Percentiles rank a stretch among this genome's conserved stretches.
These are phyloP conservation scores for Backusella parvicylindrica DNA, from an alignment of 192 early-diverging fungal genomes.

Conservation along the genomic window DNA sequence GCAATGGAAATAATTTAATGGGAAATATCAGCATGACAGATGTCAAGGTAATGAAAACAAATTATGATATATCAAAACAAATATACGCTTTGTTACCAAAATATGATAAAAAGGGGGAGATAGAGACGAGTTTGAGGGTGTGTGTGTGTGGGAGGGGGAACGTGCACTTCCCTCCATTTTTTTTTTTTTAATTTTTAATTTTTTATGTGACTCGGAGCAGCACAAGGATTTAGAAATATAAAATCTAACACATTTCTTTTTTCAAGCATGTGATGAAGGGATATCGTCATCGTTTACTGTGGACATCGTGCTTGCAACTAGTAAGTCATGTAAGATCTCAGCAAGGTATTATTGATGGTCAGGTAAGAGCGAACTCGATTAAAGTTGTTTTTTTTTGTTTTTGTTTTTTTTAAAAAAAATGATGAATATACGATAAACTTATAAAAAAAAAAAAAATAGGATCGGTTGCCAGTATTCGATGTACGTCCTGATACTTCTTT, in stretches of 20 bases:
- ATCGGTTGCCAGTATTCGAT: slow-evolving; percentile 69
- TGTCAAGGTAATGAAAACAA: slow-evolving; percentile 45
- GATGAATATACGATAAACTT: neutral
- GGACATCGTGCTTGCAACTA: slow-evolving; percentile 59
- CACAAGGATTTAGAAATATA: neutral
- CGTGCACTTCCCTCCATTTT: neutral
- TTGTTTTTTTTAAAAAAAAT: no score
- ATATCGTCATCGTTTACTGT: slow-evolving; percentile 41
- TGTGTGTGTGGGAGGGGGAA: neutral
- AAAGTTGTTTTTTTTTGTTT: no score
- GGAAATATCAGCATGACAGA: slow-evolving; percentile 71
- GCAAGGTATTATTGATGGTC: slow-evolving; percentile 65
- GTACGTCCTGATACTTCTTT: slow-evolving; percentile 66
- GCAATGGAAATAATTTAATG: slow-evolving; percentile 44
- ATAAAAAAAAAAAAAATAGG: slow-evolving; percentile 28
- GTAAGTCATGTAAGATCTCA: slow-evolving; percentile 53
- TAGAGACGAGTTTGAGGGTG: neutral
- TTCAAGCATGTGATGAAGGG: slow-evolving; percentile 30
- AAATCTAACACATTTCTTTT: neutral
- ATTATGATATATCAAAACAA: neutral
- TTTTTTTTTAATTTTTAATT: neutral
- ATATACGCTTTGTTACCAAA: neutral
- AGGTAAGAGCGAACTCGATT: no score
- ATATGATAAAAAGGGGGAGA: neutral
- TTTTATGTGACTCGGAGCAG: neutral